phyloP scores from a whole-genome alignment of 73 alveolate species.

The Paramecium tetraurelia region DNA sequence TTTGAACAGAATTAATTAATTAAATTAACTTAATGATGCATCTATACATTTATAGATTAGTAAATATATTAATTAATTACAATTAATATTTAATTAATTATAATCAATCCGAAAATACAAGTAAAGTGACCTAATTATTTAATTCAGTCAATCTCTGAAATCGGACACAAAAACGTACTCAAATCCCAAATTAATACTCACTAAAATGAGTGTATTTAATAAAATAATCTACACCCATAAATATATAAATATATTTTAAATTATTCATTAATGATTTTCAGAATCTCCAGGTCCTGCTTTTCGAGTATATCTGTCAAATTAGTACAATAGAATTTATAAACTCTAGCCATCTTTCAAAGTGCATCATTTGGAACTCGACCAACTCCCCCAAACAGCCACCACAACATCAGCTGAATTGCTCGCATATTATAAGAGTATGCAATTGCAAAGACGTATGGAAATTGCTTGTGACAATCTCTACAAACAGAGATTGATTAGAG shows the following conservation, averaged over 20 bases:
- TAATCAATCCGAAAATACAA: background rate
- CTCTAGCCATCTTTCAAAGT: background rate
- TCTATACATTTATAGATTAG: background rate
- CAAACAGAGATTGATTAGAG: slow-evolving; percentile 80
- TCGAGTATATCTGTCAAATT: background rate
- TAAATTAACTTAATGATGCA: background rate
- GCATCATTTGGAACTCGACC: background rate
- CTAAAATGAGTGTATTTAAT: background rate
- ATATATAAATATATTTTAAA: background rate
- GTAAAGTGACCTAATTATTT: background rate
- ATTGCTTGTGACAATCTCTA: slow-evolving; percentile 80
- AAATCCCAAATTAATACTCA: background rate
- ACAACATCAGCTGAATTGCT: slow-evolving; percentile 62
- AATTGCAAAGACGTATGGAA: slow-evolving; percentile 73
- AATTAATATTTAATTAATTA: background rate
- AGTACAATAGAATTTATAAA: background rate
- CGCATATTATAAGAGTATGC: slow-evolving; percentile 70
- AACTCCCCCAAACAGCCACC: background rate
- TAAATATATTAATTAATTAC: background rate
- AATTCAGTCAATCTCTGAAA: background rate
- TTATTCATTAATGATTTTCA: background rate
- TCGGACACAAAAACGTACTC: background rate
- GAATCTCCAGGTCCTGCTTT: background rate
- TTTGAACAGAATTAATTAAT: background rate
- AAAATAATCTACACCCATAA: background rate